Evolutionary conservation across 495 filamentous ascomycete genomes (phyloP).

Genomic region (Aspergillus olivimuriae): DNA sequence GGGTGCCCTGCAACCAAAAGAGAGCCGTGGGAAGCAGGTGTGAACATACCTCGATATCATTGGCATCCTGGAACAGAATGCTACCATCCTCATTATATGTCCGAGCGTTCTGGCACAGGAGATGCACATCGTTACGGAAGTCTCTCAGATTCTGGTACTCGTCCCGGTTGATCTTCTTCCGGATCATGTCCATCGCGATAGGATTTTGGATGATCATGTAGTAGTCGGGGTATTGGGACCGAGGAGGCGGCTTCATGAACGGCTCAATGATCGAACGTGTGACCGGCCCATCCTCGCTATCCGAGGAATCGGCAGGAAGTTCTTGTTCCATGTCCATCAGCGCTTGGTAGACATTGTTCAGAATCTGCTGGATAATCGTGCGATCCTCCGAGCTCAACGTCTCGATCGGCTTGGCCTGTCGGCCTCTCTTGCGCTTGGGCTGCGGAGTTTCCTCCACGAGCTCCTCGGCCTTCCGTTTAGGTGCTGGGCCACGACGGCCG

Average conservation of each 20-base stretch:
- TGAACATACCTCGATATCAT: constrained; percentile 77
- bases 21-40: not conserved
- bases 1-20: not conserved
- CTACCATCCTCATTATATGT: constrained; percentile 96
- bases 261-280: constrained; percentile 84
- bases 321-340: constrained; percentile 71
- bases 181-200: constrained; percentile 89
- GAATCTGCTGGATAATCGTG: constrained; percentile 61
- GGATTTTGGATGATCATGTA: constrained; percentile 87
- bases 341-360: constrained; percentile 67
- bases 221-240: constrained; percentile 82
- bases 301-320: constrained; percentile 50
- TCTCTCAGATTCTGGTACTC: constrained; percentile 78
- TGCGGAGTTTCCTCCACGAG: constrained; percentile 67
- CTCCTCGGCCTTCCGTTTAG: constrained; percentile 83
- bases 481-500: constrained; percentile 69
- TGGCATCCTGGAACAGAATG: constrained; percentile 84
- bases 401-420: constrained; percentile 59
- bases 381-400: constrained; percentile 44
- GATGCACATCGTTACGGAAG: constrained; percentile 73
- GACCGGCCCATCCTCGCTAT: constrained; percentile 53
- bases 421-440: constrained; percentile 74
- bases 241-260: constrained; percentile 87
- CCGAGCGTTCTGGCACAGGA: constrained; percentile 83
- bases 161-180: constrained; percentile 87